Base-by-base conservation (phyloP, 2,329 filamentous ascomycete genomes). In the Corinectria fuckeliana region DNA sequence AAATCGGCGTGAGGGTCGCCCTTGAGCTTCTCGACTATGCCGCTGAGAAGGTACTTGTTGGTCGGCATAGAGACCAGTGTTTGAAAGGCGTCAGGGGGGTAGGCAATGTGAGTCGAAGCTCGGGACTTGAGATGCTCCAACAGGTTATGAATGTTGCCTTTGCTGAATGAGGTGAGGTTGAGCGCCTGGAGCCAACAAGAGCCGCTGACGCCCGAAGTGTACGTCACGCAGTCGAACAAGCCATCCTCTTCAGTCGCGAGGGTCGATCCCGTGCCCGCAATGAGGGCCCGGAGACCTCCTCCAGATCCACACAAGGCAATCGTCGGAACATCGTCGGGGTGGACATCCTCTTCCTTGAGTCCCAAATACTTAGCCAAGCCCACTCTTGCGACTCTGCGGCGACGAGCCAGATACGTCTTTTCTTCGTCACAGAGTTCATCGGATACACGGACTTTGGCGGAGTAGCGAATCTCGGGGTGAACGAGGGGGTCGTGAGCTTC, bases 241-340 rank as follows among this genome's bases (percentile, higher is more conserved):
- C 95, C 95, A 57, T 91, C 90, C 73, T 97, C 91, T 60, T 92
- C 87, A 0, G 92, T 85, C 3, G 93, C 93, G 9, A 95, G 81
- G 61, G 96, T 89, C 0, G 93, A 97, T 0, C 94, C 93, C 0
- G 93, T 89, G 3, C 94, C 93, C 2, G 95, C 93, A 16, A 98
- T 92, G 34, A 99, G 84, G 1, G 95, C 95, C 50, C 95, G 85
- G 45, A 99, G 77, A 0, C 95, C 95, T 56, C 95, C 95, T 9
- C 95, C 95, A 2, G 94, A 98, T 8, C 93, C 93, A 69, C 94
- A 97, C 80, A 98, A 89, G 36, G 94, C 94, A 72, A 99, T 97
- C 3, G 89, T 88, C 1, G 95, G 95, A 6, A 98, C 89, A 77
- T 99, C 95, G 45, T 97, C 92, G 0, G 92, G 91, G 70, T 98